Conservation (phyloP, 352 stramenopile genomes). For the Phytophthora rubi region DNA sequence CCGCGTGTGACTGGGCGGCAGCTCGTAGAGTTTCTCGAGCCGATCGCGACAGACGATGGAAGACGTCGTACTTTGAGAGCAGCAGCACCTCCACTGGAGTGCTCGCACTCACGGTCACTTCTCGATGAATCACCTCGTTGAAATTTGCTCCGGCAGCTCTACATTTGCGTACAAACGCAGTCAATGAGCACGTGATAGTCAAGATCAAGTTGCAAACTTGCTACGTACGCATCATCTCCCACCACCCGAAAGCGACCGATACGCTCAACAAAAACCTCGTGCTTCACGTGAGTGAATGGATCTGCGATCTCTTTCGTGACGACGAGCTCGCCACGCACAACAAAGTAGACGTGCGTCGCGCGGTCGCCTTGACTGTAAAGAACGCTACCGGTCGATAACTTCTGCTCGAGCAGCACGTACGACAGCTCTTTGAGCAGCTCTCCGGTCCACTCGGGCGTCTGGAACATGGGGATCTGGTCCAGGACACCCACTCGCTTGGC, state of each 20-base stretch:
- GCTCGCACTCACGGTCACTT: conserved; percentile 66
- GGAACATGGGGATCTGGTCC: conserved; percentile 75
- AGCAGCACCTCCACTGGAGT: conserved; percentile 75
- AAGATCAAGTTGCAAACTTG: background rate
- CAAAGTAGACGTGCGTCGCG: conserved; percentile 70
- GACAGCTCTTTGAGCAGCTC: conserved; percentile 77
- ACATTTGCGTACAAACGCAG: conserved; percentile 1
- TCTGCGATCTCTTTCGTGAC: conserved; percentile 64
- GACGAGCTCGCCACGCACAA: conserved; percentile 69
- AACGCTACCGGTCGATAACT: conserved; percentile 47
- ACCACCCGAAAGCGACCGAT: conserved; percentile 67
- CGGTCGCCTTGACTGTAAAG: conserved; percentile 72
- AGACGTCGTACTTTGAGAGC: conserved; percentile 84
- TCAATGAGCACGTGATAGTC: background rate
- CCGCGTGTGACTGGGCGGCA: conserved; percentile 46
- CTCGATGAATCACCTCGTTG: conserved; percentile 68
- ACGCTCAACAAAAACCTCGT: conserved; percentile 62
- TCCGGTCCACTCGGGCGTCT: conserved; percentile 74
- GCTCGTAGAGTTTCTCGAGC: conserved; percentile 62
- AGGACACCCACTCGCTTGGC: conserved; percentile 60
- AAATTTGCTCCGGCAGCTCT: conserved; percentile 70
- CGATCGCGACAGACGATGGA: conserved; percentile 64
- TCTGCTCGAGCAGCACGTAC: conserved; percentile 74
- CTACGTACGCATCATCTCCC: conserved; percentile 75
- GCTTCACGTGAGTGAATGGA: conserved; percentile 33